Evolutionary conservation across 306 rosid genomes (phyloP).

Genomic region (Canavalia gladiata): DNA sequence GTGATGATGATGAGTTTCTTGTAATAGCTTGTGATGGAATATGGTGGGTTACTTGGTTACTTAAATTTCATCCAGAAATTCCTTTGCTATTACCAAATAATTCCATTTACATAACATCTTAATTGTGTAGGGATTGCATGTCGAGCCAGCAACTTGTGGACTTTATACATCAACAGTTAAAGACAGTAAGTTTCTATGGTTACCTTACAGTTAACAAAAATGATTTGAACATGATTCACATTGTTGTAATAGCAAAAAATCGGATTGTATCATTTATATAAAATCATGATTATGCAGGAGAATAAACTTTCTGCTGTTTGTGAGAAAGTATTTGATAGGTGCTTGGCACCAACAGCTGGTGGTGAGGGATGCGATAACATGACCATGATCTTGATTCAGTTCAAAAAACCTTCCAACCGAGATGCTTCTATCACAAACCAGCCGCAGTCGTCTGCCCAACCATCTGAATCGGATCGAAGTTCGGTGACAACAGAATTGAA

Average conservation of each 20-base stretch:
- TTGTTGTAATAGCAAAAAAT: conserved; percentile 15
- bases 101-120: conserved; percentile 33
- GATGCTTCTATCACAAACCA: conserved; percentile 52
- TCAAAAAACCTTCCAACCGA: conserved; percentile 59
- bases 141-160: conserved; percentile 96
- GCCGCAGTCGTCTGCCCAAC: conserved; percentile 57
- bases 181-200: conserved; percentile 62
- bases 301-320: conserved; percentile 76
- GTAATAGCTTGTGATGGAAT: conserved; percentile 97
- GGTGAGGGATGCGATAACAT: conserved; percentile 97
- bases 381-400: conserved; percentile 98
- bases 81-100: conserved; percentile 23
- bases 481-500: conserved; percentile 37
- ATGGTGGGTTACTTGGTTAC: conserved; percentile 66
- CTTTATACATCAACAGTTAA: conserved; percentile 68
- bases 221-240: conserved; percentile 11
- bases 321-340: conserved; percentile 89
- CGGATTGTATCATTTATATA: neutral
- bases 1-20: conserved; percentile 91
- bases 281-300: conserved; percentile 70
- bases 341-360: conserved; percentile 94
- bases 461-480: conserved; percentile 48
- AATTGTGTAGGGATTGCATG: conserved; percentile 86
- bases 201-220: conserved; percentile 27
- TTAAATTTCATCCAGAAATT: conserved; percentile 27